These are phyloP conservation scores for Drechmeria coniospora DNA, from an alignment of 2,329 filamentous ascomycete species.

Conservation along the genomic window DNA sequence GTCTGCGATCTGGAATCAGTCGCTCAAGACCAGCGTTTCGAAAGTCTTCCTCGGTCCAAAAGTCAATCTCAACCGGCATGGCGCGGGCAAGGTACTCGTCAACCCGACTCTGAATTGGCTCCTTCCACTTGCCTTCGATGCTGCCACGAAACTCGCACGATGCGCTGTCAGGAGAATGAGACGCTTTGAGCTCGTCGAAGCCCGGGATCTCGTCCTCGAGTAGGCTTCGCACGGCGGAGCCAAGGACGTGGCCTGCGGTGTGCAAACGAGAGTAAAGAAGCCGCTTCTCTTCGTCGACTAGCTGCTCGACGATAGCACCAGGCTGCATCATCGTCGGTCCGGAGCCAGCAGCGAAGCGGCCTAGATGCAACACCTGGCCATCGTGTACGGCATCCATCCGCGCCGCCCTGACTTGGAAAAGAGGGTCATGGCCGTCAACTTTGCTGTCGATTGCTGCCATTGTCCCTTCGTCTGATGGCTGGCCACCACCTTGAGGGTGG, in stretches of 20 bases:
- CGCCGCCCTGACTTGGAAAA: constrained; percentile 37
- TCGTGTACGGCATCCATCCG: constrained; percentile 35
- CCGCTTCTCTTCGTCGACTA: constrained; percentile 45
- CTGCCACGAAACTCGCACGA: constrained; percentile 51
- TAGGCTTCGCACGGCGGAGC: constrained; percentile 47
- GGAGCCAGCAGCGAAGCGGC: constrained; percentile 28
- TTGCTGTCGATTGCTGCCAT: constrained; percentile 37
- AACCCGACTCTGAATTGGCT: constrained; percentile 42
- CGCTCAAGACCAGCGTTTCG: constrained; percentile 33
- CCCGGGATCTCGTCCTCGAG: constrained; percentile 32
- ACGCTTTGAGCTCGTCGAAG: constrained; percentile 55
- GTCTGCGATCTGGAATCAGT: constrained; percentile 34
- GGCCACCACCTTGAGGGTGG: constrained; percentile 60
- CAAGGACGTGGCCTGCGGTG: constrained; percentile 59
- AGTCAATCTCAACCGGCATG: constrained; percentile 45
- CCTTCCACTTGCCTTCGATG: constrained; percentile 49
- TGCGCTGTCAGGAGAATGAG: constrained; percentile 53
- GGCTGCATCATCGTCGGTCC: constrained; percentile 17
- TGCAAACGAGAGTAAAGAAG: constrained; percentile 52
- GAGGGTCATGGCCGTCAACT: constrained; percentile 16
- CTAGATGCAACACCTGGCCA: constrained; percentile 50
- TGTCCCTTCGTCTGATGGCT: constrained; percentile 50
- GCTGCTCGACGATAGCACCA: constrained; percentile 34
- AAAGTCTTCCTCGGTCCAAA: constrained; percentile 52
- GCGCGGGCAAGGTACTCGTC: constrained; percentile 40